These are phyloP conservation scores for Verticillium nonalfalfae DNA, from an alignment of 2,329 filamentous ascomycete species.

Conservation along the genomic window DNA sequence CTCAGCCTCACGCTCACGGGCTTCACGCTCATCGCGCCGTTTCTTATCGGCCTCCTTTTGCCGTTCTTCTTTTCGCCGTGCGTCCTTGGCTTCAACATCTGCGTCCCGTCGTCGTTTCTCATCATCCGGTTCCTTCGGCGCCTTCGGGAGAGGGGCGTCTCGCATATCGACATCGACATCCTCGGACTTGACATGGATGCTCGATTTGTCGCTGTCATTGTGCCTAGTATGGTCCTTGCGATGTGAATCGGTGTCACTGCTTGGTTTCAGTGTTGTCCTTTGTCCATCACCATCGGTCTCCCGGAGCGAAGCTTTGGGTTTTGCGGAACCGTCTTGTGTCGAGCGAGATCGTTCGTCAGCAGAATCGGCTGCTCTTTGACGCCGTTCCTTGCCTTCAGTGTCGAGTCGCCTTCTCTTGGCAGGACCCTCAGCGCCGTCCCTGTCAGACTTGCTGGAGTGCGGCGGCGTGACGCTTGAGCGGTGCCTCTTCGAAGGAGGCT, in stretches of 20 bases:
- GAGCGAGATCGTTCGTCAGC: conserved; percentile 36
- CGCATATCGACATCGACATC: conserved; percentile 51
- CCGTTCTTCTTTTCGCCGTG: conserved; percentile 17
- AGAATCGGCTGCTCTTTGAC: conserved; percentile 32
- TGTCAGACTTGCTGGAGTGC: conserved; percentile 42
- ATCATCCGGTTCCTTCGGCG: conserved; percentile 28
- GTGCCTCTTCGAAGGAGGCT: conserved; percentile 50
- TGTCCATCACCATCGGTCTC: conserved; percentile 7
- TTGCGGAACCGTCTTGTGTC: conserved; percentile 31
- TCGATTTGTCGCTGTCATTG: conserved; percentile 33
- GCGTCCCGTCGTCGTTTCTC: conserved; percentile 21
- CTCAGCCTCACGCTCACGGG: conserved; percentile 11
- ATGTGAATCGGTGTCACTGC: background rate
- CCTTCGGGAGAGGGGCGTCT: conserved; percentile 31
- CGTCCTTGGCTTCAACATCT: conserved; percentile 25
- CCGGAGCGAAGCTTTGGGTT: conserved; percentile 8
- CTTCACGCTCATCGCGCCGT: conserved; percentile 3
- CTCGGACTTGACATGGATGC: conserved; percentile 52
- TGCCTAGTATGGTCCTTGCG: background rate
- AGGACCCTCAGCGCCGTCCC: conserved; percentile 44
- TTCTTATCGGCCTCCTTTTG: conserved; percentile 13
- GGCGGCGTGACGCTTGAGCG: conserved; percentile 55
- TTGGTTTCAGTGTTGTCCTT: conserved; percentile 7
- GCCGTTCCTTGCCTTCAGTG: conserved; percentile 43
- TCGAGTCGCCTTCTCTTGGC: conserved; percentile 54